Conservation (phyloP, 2,329 filamentous ascomycete species). For the Neonectria faginata region DNA sequence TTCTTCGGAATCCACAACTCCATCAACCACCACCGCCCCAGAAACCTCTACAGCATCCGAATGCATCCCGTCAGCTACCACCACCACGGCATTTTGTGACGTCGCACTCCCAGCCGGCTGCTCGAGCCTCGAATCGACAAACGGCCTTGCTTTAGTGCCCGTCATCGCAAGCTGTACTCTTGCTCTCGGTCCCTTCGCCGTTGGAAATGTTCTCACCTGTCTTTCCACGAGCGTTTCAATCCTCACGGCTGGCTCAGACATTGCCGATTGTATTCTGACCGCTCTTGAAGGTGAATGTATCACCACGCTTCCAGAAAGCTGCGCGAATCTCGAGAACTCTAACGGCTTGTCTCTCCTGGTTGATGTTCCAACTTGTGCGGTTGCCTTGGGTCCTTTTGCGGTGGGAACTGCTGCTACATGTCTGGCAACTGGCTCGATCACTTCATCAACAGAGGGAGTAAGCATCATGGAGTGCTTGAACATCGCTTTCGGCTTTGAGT, state of each 20-base stretch:
- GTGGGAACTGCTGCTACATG: conserved; percentile 24
- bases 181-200: conserved; percentile 25
- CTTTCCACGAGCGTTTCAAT: conserved; percentile 7
- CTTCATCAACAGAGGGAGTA: background rate
- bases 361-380: conserved; percentile 14
- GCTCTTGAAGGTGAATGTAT: conserved; percentile 23
- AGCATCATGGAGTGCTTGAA: conserved; percentile 11
- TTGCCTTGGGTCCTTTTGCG: conserved; percentile 29
- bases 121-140: conserved; percentile 10
- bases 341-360: conserved; percentile 5
- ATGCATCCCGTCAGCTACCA: background rate
- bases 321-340: background rate
- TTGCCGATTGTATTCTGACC: conserved; percentile 24
- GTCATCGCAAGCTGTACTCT: conserved; percentile 19
- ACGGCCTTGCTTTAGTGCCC: conserved; percentile 13
- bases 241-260: conserved; percentile 18
- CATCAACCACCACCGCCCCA: background rate
- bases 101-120: conserved; percentile 23
- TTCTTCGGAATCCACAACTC: background rate
- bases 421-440: conserved; percentile 19
- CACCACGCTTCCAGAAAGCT: conserved; percentile 17
- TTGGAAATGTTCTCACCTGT: conserved; percentile 20
- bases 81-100: conserved; percentile 8
- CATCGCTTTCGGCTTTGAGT: conserved; percentile 17
- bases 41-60: background rate